These are phyloP conservation scores for Prunus mume DNA, from an alignment of 306 rosid genomes.

Conservation along the genomic window DNA sequence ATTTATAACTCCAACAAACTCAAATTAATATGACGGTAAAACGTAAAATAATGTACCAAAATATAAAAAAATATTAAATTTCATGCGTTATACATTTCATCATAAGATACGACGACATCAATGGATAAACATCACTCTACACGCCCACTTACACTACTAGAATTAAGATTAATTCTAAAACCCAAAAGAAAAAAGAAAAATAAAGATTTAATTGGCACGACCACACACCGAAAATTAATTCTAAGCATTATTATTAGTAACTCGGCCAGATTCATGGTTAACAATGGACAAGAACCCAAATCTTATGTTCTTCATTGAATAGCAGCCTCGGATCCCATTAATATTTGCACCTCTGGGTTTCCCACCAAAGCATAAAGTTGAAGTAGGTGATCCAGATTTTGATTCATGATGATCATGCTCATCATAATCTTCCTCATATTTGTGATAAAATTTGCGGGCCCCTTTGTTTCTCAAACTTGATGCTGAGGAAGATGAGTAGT, in stretches of 20 bases:
- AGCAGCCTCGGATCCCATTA: conserved; percentile 13
- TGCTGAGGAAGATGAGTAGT: not conserved
- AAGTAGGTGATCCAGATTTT: conserved; percentile 16
- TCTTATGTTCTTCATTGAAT: conserved; percentile 11
- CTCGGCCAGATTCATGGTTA: conserved; percentile 11
- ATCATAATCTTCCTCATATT: not conserved
- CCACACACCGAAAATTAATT: not conserved
- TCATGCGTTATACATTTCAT: not conserved
- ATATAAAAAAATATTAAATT: not conserved
- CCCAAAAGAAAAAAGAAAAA: not conserved
- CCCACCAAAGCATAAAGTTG: conserved; percentile 27
- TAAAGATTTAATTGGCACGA: not conserved
- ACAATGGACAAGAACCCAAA: conserved; percentile 9
- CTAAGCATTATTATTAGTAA: not conserved
- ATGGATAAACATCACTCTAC: not conserved
- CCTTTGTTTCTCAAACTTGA: not conserved
- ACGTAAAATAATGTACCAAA: not conserved
- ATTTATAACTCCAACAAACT: not conserved
- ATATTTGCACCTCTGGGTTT: not conserved
- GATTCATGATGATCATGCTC: not conserved
- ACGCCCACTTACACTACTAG: not conserved
- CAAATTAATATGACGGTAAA: not conserved
- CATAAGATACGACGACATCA: conserved; percentile 4
- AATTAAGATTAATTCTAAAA: not conserved
- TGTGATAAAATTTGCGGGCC: not conserved